Conservation (phyloP, 2,329 filamentous ascomycete genomes). For the Biscogniauxia mediterranea region DNA sequence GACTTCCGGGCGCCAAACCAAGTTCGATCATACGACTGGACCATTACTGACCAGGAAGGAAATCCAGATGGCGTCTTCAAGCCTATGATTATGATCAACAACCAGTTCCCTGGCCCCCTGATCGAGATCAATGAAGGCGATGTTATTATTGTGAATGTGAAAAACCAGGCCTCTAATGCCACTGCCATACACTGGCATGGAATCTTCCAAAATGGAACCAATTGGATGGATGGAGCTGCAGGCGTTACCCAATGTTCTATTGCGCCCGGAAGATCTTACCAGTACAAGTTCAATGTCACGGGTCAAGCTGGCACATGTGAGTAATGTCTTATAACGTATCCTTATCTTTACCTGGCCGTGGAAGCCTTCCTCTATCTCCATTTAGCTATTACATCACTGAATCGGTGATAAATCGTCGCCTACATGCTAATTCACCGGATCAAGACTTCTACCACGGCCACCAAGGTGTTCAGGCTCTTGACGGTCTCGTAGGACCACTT, state of each 20-base stretch:
- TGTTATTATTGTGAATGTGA: constrained; percentile 64
- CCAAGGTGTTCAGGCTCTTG: constrained; percentile 59
- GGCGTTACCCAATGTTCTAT: constrained; percentile 68
- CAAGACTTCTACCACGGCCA: constrained; percentile 47
- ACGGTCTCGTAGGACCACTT: constrained; percentile 65
- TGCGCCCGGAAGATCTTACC: constrained; percentile 59
- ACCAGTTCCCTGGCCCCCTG: constrained; percentile 70
- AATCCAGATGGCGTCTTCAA: constrained; percentile 60
- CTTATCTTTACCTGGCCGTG: neutral
- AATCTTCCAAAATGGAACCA: constrained; percentile 73
- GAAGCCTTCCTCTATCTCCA: neutral
- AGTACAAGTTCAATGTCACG: constrained; percentile 65
- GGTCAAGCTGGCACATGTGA: constrained; percentile 42
- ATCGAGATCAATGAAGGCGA: constrained; percentile 75
- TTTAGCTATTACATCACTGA: neutral
- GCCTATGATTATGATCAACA: constrained; percentile 69
- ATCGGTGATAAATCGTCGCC: neutral
- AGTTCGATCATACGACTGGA: constrained; percentile 60
- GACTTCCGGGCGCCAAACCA: constrained; percentile 47
- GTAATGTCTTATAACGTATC: constrained; percentile 10
- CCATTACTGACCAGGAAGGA: constrained; percentile 53
- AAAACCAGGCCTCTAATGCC: constrained; percentile 65
- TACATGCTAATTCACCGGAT: constrained; percentile 17
- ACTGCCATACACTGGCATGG: constrained; percentile 76
- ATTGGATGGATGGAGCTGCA: constrained; percentile 69